A percentile compares a stretch with the other conserved stretches of the same genome.
Evolutionary conservation across 2,329 filamentous ascomycete genomes (phyloP).

Genomic region (Lasiodiplodia theobromae): DNA sequence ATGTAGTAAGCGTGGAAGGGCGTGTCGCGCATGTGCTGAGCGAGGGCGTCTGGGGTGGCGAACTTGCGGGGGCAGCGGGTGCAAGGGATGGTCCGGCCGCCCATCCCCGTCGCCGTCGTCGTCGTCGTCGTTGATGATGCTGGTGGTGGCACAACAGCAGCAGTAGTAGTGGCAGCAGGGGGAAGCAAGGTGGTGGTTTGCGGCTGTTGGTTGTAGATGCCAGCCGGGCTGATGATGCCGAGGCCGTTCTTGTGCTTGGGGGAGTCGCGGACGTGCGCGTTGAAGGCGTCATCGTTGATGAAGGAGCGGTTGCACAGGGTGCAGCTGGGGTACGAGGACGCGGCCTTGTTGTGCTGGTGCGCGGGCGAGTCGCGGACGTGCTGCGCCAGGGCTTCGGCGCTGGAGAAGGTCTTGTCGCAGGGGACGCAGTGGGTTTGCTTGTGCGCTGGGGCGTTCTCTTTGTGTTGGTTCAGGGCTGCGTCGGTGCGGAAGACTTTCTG

Average conservation of each 20-base stretch:
- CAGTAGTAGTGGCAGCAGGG: background rate
- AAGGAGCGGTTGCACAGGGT: background rate
- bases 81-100: background rate
- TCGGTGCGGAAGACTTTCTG: background rate
- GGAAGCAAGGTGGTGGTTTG: background rate
- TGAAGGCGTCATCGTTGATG: background rate
- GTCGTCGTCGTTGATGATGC: background rate
- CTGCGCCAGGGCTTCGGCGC: background rate
- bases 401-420: constrained; percentile 1
- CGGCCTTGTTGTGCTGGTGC: background rate
- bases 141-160: no score
- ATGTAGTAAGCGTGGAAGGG: background rate
- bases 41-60: constrained; percentile 1
- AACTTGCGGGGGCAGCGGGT: background rate
- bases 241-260: background rate
- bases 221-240: background rate
- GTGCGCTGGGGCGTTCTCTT: background rate
- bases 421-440: background rate
- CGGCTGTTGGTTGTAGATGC: background rate
- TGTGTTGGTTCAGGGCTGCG: background rate
- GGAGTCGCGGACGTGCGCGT: background rate
- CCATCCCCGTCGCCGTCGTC: background rate
- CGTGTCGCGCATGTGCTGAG: background rate
- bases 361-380: background rate
- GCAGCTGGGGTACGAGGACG: background rate